These are phyloP conservation scores for Kwoniella sp. DNA, from an alignment of 768 basidiomycete species.

Conservation along the genomic window DNA sequence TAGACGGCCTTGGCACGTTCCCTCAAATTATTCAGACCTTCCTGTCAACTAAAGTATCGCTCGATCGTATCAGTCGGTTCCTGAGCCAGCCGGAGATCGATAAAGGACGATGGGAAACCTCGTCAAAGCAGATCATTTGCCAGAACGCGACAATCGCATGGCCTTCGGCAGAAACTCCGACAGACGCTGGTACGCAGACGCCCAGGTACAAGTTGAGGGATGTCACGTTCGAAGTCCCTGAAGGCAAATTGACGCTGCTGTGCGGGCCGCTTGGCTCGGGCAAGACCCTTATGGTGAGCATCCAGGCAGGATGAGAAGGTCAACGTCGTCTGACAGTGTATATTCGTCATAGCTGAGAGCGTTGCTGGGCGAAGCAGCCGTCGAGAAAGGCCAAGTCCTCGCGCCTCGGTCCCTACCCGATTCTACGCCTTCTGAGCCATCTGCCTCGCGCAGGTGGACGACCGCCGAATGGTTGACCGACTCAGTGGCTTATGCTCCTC, in stretches of 20 bases:
- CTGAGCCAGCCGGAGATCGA: constrained; percentile 44
- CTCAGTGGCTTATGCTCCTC: constrained; percentile 47
- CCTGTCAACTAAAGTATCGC: constrained; percentile 37
- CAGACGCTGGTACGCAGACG: constrained; percentile 5
- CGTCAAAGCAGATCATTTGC: constrained; percentile 16
- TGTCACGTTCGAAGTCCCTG: constrained; percentile 38
- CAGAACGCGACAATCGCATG: constrained; percentile 41
- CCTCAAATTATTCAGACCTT: constrained; percentile 33
- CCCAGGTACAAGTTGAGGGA: constrained; percentile 37
- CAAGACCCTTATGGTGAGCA: constrained; percentile 52
- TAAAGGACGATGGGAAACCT: constrained; percentile 2
- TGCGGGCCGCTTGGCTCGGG: constrained; percentile 53
- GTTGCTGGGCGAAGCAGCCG: constrained; percentile 44
- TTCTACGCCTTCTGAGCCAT: constrained; percentile 30
- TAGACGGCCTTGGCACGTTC: constrained; percentile 24
- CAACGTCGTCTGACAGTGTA: constrained; percentile 2
- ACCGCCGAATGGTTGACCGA: constrained; percentile 34
- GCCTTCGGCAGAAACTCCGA: constrained; percentile 27
- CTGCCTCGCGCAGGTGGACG: constrained; percentile 21
- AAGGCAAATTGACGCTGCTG: constrained; percentile 41
- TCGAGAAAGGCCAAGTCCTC: constrained; percentile 32
- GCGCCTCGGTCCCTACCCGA: constrained; percentile 36
- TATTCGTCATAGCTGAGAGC: constrained; percentile 39
- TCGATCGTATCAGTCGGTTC: constrained; percentile 38
- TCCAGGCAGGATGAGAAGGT: background rate